phyloP scores from a whole-genome alignment of 2,329 filamentous ascomycete species.

The Alternaria gaisen region DNA sequence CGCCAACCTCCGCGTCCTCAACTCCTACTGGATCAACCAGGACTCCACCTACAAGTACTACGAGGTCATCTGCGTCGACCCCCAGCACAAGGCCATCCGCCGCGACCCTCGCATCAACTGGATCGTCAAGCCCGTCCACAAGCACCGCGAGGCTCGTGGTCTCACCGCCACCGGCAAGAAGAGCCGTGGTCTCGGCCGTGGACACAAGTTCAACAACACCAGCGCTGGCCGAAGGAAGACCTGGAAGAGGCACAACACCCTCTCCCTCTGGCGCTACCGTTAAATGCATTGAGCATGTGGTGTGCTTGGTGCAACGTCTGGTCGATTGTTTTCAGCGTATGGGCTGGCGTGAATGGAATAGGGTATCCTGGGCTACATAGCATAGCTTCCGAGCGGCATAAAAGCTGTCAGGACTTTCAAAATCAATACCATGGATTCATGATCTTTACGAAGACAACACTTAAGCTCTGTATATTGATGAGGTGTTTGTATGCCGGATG shows the following conservation, averaged over 20 bases:
- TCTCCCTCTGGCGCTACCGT: slow-evolving; percentile 98
- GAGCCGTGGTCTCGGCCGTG: slow-evolving; percentile 99
- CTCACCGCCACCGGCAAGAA: slow-evolving; percentile 99
- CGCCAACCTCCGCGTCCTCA: slow-evolving; percentile 98
- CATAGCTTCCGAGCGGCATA: slow-evolving; percentile 39
- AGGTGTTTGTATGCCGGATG: background rate
- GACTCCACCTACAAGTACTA: slow-evolving; percentile 99
- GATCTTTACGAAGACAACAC: slow-evolving; percentile 30
- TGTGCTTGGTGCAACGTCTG: slow-evolving; percentile 41
- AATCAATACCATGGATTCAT: slow-evolving; percentile 46
- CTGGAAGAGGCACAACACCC: slow-evolving; percentile 99
- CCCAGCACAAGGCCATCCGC: slow-evolving; percentile 99
- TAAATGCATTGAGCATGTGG: slow-evolving; percentile 59
- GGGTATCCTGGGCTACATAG: slow-evolving; percentile 46
- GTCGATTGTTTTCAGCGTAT: slow-evolving; percentile 43
- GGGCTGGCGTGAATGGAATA: slow-evolving; percentile 49
- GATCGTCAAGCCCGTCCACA: slow-evolving; percentile 99
- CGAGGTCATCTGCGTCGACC: slow-evolving; percentile 99
- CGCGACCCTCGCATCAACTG: slow-evolving; percentile 99
- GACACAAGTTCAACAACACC: slow-evolving; percentile 99
- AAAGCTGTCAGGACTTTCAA: slow-evolving; percentile 37
- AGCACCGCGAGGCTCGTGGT: slow-evolving; percentile 98
- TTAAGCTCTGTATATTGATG: background rate
- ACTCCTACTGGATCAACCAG: slow-evolving; percentile 99
- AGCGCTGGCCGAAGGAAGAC: slow-evolving; percentile 97